These are phyloP conservation scores for Spathaspora girioi DNA, from an alignment of 805 yeast genomes.

Conservation along the genomic window DNA sequence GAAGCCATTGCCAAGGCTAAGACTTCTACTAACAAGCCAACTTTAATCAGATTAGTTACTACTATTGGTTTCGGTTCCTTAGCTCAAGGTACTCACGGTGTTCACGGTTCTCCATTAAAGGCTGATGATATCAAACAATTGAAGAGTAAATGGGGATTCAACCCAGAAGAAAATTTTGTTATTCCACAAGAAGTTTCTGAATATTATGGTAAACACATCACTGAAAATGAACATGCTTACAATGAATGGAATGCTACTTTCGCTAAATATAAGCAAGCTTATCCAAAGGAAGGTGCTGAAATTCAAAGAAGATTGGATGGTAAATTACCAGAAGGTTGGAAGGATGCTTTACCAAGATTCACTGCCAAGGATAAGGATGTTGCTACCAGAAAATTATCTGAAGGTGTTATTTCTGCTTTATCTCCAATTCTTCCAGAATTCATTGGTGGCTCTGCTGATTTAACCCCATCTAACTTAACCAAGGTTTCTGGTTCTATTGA, in stretches of 20 bases:
- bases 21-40: constrained; percentile 76
- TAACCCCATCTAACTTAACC: constrained; percentile 95
- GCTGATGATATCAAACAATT: constrained; percentile 86
- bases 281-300: constrained; percentile 78
- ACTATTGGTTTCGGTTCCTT: constrained; percentile 93
- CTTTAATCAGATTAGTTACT: constrained; percentile 83
- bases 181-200: constrained; percentile 84
- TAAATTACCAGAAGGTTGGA: constrained; percentile 83
- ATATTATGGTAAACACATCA: constrained; percentile 54
- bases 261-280: constrained; percentile 58
- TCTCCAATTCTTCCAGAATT: constrained; percentile 75
- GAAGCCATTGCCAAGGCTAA: constrained; percentile 81
- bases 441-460: constrained; percentile 97
- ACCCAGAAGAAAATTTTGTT: constrained; percentile 74
- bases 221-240: constrained; percentile 65
- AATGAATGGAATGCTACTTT: constrained; percentile 70
- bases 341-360: constrained; percentile 71
- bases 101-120: constrained; percentile 96
- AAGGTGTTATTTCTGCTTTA: constrained; percentile 64
- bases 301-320: constrained; percentile 72
- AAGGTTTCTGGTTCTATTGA: constrained; percentile 79
- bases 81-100: constrained; percentile 80
- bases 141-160: constrained; percentile 80
- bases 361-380: constrained; percentile 73
- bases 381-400: constrained; percentile 94